Base-by-base conservation (phyloP, 768 basidiomycete species). In the Lepiota venenata region DNA sequence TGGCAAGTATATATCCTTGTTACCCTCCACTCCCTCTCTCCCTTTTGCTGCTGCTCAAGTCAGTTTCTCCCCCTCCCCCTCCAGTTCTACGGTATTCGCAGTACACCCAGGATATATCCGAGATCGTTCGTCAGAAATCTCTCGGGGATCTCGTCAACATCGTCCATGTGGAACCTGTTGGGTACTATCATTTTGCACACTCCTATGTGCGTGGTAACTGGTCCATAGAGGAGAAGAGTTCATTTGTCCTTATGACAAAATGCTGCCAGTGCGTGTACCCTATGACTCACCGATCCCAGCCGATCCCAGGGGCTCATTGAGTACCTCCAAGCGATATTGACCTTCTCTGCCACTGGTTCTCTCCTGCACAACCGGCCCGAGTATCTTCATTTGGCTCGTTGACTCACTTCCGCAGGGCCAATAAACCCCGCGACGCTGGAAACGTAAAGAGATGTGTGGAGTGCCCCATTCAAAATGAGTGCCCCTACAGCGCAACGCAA, bases 341-440 rank as follows among this genome's bases (percentile, higher is more conserved):
- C 61, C 76, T 94, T 41, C 68, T 93, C 15, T 90, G 87, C 61
- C 80, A 87, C 63, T 93, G 86, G 84, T 72, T 92, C 51, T 74
- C 79, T 2, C 87, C 88, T 2, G 77, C 79, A 1, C 74, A 68
- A 0, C 89, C 91, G 0, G 67, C 76, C 3, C 82, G 82, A 42
- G 82, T 93, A 15, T 91, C 92, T 0, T 91, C 91, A 0, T 95
- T 95, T 65, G 93, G 93, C 15, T 91, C 90, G 10, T 73, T 95
- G 36, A 78, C 82, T 41, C 93, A 94, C 63, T 94, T 94, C 70
- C 84, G 80, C 59, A 85, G 84, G 61, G 78, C 77, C 9, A 73
- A 69, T 9, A 94, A 94, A 66, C 93, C 93, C 1, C 58, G 67
- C 1, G 76, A 71, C 21, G 90, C 93, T 4, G 88, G 87, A 3